Evolutionary conservation across 148 eudicot genomes (phyloP), one percentile per base, ranked within the genome.

Genomic region (Gaultheria prostrata): DNA sequence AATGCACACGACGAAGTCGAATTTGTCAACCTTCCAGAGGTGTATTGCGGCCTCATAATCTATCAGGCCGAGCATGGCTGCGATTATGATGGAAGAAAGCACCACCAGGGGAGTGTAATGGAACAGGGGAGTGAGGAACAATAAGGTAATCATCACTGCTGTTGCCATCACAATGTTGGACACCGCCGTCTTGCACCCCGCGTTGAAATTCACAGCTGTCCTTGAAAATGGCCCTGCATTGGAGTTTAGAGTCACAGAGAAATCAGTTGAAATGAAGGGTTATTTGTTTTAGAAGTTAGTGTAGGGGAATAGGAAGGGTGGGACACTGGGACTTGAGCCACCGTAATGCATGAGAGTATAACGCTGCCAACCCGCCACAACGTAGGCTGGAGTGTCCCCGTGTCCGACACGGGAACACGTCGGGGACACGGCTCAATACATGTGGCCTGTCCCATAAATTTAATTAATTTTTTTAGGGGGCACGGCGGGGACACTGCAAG

Each of bases 131-230:
- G 89, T 92, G 46, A 92, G 85, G 59, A 92, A 81, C 75, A 92
- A 45, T 70, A 92, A 53, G 3, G 93, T 90, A 15, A 93, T 81
- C 92, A 93, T 89, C 61, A 93, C 92, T 39, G 90, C 87, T 1
- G 84, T 82, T 2, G 97, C 89, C 97, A 92, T 92, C 70, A 92
- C 92, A 7, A 93, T 89, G 84, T 93, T 92, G 13, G 97, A 92
- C 57, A 87, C 86, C 51, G 90, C 89, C 5, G 92, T 88, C 72
- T 89, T 83, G 76, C 94, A 92, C 57, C 97, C 94, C 2, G 97
- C 94, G 48, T 90, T 90, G 86, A 86, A 89, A 56, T 93, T 93
- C 83, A 93, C 97, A 28, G 97, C 94, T 6, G 91, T 84, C 73
- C 94, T 82, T 4, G 97, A 93, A 85, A 93, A 92, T 65, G 94